Evolutionary conservation across 352 stramenopile genomes (phyloP), one percentile per base, ranked within the genome.

Genomic region (Globisporangium nodosum): DNA sequence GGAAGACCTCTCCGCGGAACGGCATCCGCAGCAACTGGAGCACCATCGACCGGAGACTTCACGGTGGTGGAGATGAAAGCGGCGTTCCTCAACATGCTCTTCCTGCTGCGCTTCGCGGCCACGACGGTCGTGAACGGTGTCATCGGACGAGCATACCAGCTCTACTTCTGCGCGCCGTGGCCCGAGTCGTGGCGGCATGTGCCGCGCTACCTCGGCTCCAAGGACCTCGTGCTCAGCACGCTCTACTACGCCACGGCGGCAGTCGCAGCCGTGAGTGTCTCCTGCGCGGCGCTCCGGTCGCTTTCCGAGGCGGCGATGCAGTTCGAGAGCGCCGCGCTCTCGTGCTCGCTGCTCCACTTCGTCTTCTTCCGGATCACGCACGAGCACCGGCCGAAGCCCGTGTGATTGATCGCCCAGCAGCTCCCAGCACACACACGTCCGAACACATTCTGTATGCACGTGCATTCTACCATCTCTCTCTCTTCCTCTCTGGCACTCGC

Each of bases 121-220:
- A 54, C 61, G 3, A 61, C 58, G 20, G 30, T 78, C 37, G 53
- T 75, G 45, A 86, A 76, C 50, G 50, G 55, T 3, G 57, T 76
- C 18, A 39, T 88, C 20, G 76, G 65, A 9, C 68, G 70, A 7
- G 74, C 68, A 16, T 88, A 87, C 30, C 80, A 88, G 48, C 33
- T 64, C 6, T 74, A 82, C 45, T 79, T 88, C 49, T 74, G 70
- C 51, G 71, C 67, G 0, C 64, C 68, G 13, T 83, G 64, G 68
- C 76, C 79, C 0, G 51, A 56, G 27, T 64, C 64, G 30, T 88
- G 80, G 80, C 72, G 69, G 3, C 70, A 70, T 3, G 48, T 90
- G 18, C 80, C 80, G 20, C 59, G 52, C 24, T 90, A 85, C 42
- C 43, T 90, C 18, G 78, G 80, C 43, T 88, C 77, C 46, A 87